Base-by-base conservation (phyloP, 164 flowering plant species). In the Warburgia ugandensis region DNA sequence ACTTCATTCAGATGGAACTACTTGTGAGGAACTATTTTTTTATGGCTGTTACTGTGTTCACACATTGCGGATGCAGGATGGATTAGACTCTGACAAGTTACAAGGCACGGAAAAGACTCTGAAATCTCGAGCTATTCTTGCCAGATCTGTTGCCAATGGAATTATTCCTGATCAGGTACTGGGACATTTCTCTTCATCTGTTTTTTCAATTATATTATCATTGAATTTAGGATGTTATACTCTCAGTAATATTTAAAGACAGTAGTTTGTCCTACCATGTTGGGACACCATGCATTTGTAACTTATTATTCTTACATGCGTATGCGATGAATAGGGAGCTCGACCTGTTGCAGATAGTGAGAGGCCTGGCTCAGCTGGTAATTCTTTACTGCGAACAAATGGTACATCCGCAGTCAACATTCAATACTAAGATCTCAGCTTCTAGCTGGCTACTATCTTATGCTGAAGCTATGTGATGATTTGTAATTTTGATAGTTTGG, bases 141-240 rank as follows among this genome's bases (percentile, higher is more conserved):
- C 84, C 26, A 73, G 92, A 64, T 61, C 73, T 28, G 77, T 59
- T 59, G 80, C 68, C 17, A 94, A 89, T 74, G 99, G 96, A 54
- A 69, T 78, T 45, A 70, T 79, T 52, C 39, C 86, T 45, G 99
- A 92, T 42, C 92, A 86, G 92, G 99, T 80, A 66, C 29, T 25
- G 23, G 17, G 13, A 19, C 29, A 29, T 21, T 11, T 9, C 22
- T 5, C 8, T 48, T 30, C 8, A 9, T 29, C 2, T 48, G 26
- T 31, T 30, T 48, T 8, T 48, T 17, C 9, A 10, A 37, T 37
- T 37, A 14, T 16, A 37, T 5, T 37, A 20, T 1, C 5, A 3
- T 16, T 37, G 6, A 19, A 29, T 55, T 44, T 35, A 36, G 16
- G 48, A 30, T 43, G 49, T 12, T 23, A 21, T n/a, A 3, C 25